phyloP scores from a whole-genome alignment of 164 flowering plant genomes.

The Litsea cubeba region DNA sequence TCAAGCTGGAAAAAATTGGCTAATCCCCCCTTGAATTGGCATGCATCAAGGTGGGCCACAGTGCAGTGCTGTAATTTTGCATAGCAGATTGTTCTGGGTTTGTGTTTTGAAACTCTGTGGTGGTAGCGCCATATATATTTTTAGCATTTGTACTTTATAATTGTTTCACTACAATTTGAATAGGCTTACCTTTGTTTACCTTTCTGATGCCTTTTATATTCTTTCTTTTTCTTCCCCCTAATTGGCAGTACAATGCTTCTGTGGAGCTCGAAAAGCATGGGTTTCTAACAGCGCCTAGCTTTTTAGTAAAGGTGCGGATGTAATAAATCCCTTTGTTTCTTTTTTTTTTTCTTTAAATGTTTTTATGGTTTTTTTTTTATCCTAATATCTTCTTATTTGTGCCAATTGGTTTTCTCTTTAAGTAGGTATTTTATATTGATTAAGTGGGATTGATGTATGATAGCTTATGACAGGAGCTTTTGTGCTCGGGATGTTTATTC shows the following conservation, averaged over 20 bases:
- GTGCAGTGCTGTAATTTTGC: too few relatives aligned
- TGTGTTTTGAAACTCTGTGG: neutral
- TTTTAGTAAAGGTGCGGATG: constrained; percentile 52
- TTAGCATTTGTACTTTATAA: neutral
- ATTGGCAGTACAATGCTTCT: constrained; percentile 69
- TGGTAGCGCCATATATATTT: neutral
- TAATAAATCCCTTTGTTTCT: neutral
- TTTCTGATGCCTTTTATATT: constrained; percentile 1
- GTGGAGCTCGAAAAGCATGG: constrained; percentile 66
- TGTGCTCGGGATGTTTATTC: too few relatives aligned
- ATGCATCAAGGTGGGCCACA: too few relatives aligned
- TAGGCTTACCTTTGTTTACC: neutral
- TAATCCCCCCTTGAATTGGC: too few relatives aligned
- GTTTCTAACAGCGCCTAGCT: constrained; percentile 65
- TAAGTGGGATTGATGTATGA: too few relatives aligned
- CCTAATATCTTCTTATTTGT: neutral
- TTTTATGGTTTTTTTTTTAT: too few relatives aligned
- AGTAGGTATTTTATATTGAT: too few relatives aligned
- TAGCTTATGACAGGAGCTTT: too few relatives aligned
- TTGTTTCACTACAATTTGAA: neutral
- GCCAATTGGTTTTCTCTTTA: too few relatives aligned
- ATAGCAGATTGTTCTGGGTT: too few relatives aligned
- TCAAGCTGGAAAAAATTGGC: too few relatives aligned
- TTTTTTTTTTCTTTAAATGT: neutral
- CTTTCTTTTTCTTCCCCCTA: neutral